Base-by-base conservation (phyloP, 768 basidiomycete species). In the Mrakia frigida region DNA sequence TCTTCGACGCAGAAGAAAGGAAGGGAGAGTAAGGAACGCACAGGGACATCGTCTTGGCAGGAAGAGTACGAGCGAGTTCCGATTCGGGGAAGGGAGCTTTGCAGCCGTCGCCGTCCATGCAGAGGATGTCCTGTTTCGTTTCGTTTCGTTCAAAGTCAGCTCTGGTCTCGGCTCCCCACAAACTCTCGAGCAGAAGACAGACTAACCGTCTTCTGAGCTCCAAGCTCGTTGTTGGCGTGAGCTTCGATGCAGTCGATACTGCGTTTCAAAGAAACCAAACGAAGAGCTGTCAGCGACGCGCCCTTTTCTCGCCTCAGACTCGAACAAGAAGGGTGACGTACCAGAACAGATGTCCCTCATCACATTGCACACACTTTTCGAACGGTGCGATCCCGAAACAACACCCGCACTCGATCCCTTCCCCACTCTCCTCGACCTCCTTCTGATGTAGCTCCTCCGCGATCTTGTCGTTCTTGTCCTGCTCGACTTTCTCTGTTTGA, bases 381-480 rank as follows among this genome's bases (percentile, higher is more conserved):
- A 73, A 52, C 59, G 16, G 60, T 5, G 56, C 56, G 14, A 59
- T 72, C 37, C 87, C 84, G 81, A 94, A 96, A 83, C 94, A 97
- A 80, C 93, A 95, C 18, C 90, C 91, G 80, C 94, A 95, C 80
- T 94, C 92, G 50, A 94, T 88, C 3, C 90, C 91, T 70, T 85
- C 87, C 1, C 83, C 85, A 21, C 75, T 79, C 11, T 80, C 81
- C 11, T 86, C 86, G 11, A 82, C 85, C 43, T 87, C 88, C 28
- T 86, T 84, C 35, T 85, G 83, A 59, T 86, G 86, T n/a, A 86
- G 82, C 74, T 85, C 82, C 68, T 83, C 82, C 53, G 83, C 78
- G 50, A 83, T 81, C 61, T 84, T 83, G 28, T 75, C 68, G 33
- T 83, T 83, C 0, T 85, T 84, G 4, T 43, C 23, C 35, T 79